Evolutionary conservation across 306 rosid genomes (phyloP).

Genomic region (Senna siamea): DNA sequence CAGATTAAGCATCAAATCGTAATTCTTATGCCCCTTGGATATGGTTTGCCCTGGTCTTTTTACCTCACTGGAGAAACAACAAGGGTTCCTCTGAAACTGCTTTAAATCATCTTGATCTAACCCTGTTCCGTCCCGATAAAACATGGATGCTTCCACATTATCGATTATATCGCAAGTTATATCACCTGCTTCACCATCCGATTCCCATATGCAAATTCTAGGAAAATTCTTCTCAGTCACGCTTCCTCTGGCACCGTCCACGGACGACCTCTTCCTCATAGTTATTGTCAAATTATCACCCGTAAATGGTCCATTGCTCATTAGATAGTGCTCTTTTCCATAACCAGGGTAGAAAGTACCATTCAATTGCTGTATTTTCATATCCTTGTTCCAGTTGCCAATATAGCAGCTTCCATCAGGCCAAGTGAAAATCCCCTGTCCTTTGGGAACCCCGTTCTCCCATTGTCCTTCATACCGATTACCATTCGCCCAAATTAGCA

Average conservation of each 20-base stretch:
- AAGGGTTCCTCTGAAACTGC: conserved; percentile 59
- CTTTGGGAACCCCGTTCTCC: conserved; percentile 88
- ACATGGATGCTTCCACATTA: conserved; percentile 96
- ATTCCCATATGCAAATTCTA: conserved; percentile 98
- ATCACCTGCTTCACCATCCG: conserved; percentile 98
- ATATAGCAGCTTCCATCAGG: conserved; percentile 66
- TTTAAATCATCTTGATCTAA: conserved; percentile 52
- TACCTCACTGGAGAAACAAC: conserved; percentile 63
- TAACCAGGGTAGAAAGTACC: conserved; percentile 57
- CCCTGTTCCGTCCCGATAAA: conserved; percentile 63
- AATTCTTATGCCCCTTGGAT: conserved; percentile 89
- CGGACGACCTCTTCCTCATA: conserved; percentile 74
- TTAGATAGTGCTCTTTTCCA: conserved; percentile 43
- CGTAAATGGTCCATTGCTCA: conserved; percentile 42
- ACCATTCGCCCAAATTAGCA: conserved; percentile 79
- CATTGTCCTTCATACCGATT: conserved; percentile 85
- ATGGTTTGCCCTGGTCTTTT: conserved; percentile 86
- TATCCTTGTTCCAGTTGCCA: conserved; percentile 59
- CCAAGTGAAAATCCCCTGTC: conserved; percentile 65
- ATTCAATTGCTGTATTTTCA: conserved; percentile 55
- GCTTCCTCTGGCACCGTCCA: conserved; percentile 68
- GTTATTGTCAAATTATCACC: conserved; percentile 57
- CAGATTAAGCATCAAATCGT: conserved; percentile 95
- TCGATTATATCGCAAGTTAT: conserved; percentile 94
- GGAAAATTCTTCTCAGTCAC: conserved; percentile 77